phyloP scores from a whole-genome alignment of 2,329 filamentous ascomycete genomes.

The Ophiobolus disseminans region DNA sequence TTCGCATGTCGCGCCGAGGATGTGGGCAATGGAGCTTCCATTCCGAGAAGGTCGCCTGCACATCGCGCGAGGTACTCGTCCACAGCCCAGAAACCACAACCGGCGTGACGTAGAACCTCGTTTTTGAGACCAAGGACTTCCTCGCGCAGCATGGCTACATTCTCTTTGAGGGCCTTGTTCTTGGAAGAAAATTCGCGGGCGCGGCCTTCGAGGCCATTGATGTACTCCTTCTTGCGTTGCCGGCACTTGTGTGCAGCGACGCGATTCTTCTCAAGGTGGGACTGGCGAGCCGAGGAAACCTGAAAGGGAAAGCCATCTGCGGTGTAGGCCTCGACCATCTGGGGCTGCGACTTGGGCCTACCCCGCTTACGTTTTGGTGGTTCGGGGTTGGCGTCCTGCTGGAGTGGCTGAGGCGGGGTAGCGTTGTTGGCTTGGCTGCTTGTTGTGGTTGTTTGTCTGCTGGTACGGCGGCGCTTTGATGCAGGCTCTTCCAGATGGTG shows the following conservation, averaged over 20 bases:
- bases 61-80: conserved; percentile 48
- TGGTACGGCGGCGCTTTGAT: conserved; percentile 39
- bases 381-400: conserved; percentile 28
- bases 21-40: conserved; percentile 21
- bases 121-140: conserved; percentile 49
- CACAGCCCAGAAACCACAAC: conserved; percentile 48
- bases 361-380: conserved; percentile 48
- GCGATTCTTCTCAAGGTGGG: conserved; percentile 70
- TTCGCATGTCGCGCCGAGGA: conserved; percentile 8
- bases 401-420: conserved; percentile 15
- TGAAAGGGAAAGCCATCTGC: conserved; percentile 43
- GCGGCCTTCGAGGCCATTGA: conserved; percentile 57
- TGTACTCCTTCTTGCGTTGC: conserved; percentile 70
- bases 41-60: conserved; percentile 43
- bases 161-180: conserved; percentile 46
- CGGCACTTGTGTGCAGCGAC: conserved; percentile 77
- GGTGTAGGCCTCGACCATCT: conserved; percentile 39
- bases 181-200: conserved; percentile 49
- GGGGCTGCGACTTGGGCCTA: conserved; percentile 44
- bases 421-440: conserved; percentile 8
- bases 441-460: conserved; percentile 16
- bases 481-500: conserved; percentile 16
- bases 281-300: conserved; percentile 44
- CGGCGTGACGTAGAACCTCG: conserved; percentile 45
- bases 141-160: conserved; percentile 43